Base-by-base conservation (phyloP, 1,284 basidiomycete species). In the Kalmanozyma brasiliensis region DNA sequence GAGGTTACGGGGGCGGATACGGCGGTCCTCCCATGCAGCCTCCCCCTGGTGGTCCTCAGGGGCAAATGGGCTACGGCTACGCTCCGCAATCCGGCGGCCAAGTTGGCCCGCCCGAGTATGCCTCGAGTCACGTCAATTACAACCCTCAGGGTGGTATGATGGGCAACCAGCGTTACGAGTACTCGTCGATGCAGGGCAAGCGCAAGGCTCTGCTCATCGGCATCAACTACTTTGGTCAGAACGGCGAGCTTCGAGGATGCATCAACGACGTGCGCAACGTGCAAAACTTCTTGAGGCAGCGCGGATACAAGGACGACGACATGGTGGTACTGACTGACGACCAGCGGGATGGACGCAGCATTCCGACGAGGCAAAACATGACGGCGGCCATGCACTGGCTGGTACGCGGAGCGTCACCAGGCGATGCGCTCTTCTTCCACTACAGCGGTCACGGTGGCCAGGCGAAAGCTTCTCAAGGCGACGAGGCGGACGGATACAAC, bases 381-480 rank as follows among this genome's bases (percentile, higher is more conserved):
- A 78, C 75, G 24, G 76, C 76, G 13, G 80, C 80, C 24, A 82
- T 82, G 78, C 69, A 82, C 56, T 82, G 80, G 80, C 60, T 82
- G 41, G 77, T 82, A 11, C 66, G 69, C 11, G 77, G 68, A 23
- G 80, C 80, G 6, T 57, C 59, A 36, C 67, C 77, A 0, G 78
- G 78, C 37, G 80, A 82, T 52, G 79, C 78, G 41, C 78, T 82
- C 44, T 82, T 82, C 70, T 82, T 81, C 76, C 78, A 81, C 60
- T 78, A 73, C 65, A 67, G 57, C 7, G 80, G 80, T 9, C 80
- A 82, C 59, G 80, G 80, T 38, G 80, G 80, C 5, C 80, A 82
- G 52, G 78, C 78, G 17, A 78, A 77, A 35, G 70, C 79, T 10
- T 45, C 67, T 3, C 77, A 81, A 56, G 77, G 76, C 7, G 80